Percentiles rank a stretch among this genome's conserved stretches.
Conservation (phyloP, 768 basidiomycete species). For the Calvatia gigantea region DNA sequence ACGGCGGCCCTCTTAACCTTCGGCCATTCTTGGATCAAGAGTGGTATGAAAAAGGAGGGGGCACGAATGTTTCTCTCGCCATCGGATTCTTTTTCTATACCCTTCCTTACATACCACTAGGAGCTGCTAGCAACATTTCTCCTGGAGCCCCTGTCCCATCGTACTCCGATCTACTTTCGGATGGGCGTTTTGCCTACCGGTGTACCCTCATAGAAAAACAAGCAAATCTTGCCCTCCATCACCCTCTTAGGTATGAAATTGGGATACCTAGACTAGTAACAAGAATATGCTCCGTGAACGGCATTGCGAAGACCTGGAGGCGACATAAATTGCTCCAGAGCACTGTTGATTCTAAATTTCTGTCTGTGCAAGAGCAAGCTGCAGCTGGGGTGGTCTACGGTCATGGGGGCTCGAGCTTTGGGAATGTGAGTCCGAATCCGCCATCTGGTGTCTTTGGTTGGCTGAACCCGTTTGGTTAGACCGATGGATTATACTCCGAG, state of each 20-base stretch:
- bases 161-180: slow-evolving; percentile 38
- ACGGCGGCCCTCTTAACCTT: slow-evolving; percentile 46
- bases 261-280: slow-evolving; percentile 20
- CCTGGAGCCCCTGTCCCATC: slow-evolving; percentile 37
- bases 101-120: slow-evolving; percentile 46
- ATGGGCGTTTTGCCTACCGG: slow-evolving; percentile 44
- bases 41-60: slow-evolving; percentile 46
- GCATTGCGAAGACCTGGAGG: slow-evolving; percentile 17
- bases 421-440: slow-evolving; percentile 30
- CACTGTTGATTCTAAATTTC: slow-evolving; percentile 8
- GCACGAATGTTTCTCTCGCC: slow-evolving; percentile 36
- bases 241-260: slow-evolving; percentile 48
- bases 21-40: slow-evolving; percentile 44
- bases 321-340: slow-evolving; percentile 5
- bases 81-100: slow-evolving; percentile 40
- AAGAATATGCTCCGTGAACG: slow-evolving; percentile 22
- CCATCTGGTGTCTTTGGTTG: neutral
- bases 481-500: slow-evolving; percentile 29
- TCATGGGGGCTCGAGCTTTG: slow-evolving; percentile 35
- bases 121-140: slow-evolving; percentile 21
- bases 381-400: slow-evolving; percentile 20
- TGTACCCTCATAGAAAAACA: slow-evolving; percentile 34
- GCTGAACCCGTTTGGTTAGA: slow-evolving; percentile 20
- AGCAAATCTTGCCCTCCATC: slow-evolving; percentile 26
- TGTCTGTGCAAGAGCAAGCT: slow-evolving; percentile 27